Evolutionary conservation across 768 basidiomycete species (phyloP).

Genomic region (Kwoniella mangroviensis): DNA sequence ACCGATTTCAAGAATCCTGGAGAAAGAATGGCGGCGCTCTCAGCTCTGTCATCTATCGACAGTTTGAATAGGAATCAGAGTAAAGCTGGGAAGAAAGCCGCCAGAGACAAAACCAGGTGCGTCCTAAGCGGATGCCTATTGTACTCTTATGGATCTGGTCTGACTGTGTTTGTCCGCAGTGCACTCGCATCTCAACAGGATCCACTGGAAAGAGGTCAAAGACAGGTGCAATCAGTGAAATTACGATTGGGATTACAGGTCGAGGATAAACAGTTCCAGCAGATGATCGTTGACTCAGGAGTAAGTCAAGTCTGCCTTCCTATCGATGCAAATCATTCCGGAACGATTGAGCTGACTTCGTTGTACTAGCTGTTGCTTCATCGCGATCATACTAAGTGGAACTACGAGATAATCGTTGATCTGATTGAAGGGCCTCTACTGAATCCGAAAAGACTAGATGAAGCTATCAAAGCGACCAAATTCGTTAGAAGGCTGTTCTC

Average conservation of each 20-base stretch:
- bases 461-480: constrained; percentile 85
- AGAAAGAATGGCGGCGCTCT: constrained; percentile 79
- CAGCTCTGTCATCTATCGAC: constrained; percentile 84
- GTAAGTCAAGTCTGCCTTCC: constrained; percentile 59
- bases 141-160: too few relatives aligned
- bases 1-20: constrained; percentile 73
- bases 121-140: neutral
- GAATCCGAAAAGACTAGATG: constrained; percentile 89
- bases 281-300: constrained; percentile 81
- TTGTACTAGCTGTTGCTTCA: constrained; percentile 72
- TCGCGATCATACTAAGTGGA: constrained; percentile 91
- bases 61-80: constrained; percentile 88
- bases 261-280: constrained; percentile 91
- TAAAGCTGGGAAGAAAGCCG: constrained; percentile 63
- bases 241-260: constrained; percentile 89
- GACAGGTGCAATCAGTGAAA: constrained; percentile 87
- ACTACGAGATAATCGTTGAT: constrained; percentile 83
- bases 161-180: constrained; percentile 28
- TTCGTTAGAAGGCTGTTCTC: constrained; percentile 88
- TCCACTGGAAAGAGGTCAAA: constrained; percentile 80
- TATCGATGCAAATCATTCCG: neutral
- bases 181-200: constrained; percentile 68
- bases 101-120: constrained; percentile 25
- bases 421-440: constrained; percentile 89
- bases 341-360: constrained; percentile 1